Conservation (phyloP, 78 protist genomes). For the Anaeramoeba flamelloides region DNA sequence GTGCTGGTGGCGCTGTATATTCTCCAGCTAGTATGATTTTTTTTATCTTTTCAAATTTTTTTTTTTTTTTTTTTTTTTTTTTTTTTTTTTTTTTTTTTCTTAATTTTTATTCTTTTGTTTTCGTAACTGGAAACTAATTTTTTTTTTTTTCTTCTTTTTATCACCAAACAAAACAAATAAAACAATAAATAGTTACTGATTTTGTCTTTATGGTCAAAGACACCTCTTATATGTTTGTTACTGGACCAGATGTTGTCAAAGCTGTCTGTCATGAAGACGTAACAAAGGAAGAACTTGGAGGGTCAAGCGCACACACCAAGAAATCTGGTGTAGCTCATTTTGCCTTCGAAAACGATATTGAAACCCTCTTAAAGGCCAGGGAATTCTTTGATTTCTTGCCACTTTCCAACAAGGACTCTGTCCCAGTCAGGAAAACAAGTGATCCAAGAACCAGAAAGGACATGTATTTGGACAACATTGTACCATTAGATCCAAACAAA, state of each 20-base stretch:
- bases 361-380: conserved; percentile 52
- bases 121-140: too few relatives aligned
- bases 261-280: conserved; percentile 17
- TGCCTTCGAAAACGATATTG: conserved; percentile 71
- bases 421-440: conserved; percentile 41
- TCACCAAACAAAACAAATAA: too few relatives aligned
- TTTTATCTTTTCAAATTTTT: too few relatives aligned
- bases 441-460: conserved; percentile 33
- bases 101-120: too few relatives aligned
- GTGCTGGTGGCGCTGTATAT: conserved; percentile 93
- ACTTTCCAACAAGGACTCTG: conserved; percentile 27
- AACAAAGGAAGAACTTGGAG: conserved; percentile 85
- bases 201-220: conserved; percentile 73
- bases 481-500: conserved; percentile 60
- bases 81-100: too few relatives aligned
- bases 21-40: conserved; percentile 88
- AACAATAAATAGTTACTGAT: too few relatives aligned
- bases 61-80: too few relatives aligned
- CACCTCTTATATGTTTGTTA: conserved; percentile 80
- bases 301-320: conserved; percentile 60
- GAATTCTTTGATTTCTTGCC: conserved; percentile 56
- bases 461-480: conserved; percentile 16
- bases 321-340: conserved; percentile 39
- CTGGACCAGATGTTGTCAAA: conserved; percentile 94
- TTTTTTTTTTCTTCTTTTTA: too few relatives aligned